Percentiles rank a stretch among this genome's conserved stretches.
Conservation (phyloP, 2,329 filamentous ascomycete genomes). For the Sclerotinia spermophila region DNA sequence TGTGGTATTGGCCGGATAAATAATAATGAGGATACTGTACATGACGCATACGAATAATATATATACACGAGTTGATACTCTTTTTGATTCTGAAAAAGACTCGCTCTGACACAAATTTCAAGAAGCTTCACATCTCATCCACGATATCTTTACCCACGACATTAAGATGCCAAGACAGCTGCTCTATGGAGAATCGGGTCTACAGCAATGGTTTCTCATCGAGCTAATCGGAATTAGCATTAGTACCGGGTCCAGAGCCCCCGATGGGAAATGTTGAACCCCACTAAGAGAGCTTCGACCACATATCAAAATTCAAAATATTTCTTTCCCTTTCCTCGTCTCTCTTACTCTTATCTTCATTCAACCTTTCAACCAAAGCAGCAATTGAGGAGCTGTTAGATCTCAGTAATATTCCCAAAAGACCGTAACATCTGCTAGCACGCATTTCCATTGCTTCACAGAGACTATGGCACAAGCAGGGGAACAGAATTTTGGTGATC, state of each 20-base stretch:
- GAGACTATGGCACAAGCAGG: constrained; percentile 31
- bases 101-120: constrained; percentile 1
- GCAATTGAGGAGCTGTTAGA: constrained; percentile 4
- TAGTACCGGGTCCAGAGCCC: constrained; percentile 8
- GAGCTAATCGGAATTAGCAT: constrained; percentile 13
- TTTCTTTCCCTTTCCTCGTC: not conserved
- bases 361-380: not conserved
- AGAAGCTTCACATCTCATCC: not conserved
- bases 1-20: not conserved
- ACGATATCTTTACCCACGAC: not conserved
- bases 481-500: constrained; percentile 22
- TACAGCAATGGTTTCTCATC: not conserved
- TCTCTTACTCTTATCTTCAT: not conserved
- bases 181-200: constrained; percentile 6
- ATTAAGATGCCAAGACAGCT: not conserved
- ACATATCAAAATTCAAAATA: constrained; percentile 2
- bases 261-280: constrained; percentile 13
- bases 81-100: not conserved
- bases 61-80: not conserved
- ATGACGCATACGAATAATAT: not conserved
- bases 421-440: constrained; percentile 29
- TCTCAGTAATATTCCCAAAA: not conserved
- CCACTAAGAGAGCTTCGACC: constrained; percentile 8
- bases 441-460: constrained; percentile 35
- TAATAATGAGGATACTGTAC: not conserved